Conservation (phyloP, 257 asterid species). For the Nicotiana sylvestris region DNA sequence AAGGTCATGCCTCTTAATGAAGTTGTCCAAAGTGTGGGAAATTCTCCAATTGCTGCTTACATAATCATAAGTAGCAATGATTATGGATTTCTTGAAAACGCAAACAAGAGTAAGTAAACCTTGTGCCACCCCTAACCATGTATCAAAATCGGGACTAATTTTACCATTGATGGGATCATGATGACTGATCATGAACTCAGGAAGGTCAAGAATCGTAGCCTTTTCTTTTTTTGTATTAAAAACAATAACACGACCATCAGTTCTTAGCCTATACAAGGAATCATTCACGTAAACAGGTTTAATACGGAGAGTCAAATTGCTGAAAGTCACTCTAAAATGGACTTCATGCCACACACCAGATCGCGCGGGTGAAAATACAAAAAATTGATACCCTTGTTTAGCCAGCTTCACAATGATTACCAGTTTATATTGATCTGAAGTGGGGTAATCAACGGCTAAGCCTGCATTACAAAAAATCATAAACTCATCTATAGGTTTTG, state of each 20-base stretch:
- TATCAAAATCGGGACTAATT: neutral
- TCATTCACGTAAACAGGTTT: neutral
- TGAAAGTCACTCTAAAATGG: neutral
- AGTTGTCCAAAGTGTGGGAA: no score
- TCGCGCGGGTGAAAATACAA: neutral
- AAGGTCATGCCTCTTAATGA: no score
- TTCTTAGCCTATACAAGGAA: neutral
- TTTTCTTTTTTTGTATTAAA: neutral
- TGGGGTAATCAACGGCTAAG: neutral
- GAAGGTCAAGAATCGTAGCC: neutral
- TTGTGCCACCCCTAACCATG: neutral
- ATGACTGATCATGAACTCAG: neutral
- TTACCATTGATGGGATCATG: neutral
- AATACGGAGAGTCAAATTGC: neutral
- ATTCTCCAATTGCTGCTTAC: no score
- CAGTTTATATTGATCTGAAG: neutral
- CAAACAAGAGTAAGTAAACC: neutral
- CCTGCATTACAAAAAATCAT: neutral
- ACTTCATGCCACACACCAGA: neutral
- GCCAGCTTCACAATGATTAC: neutral
- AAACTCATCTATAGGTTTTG: neutral
- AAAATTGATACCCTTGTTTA: neutral
- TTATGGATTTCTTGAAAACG: neutral
- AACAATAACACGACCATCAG: neutral
- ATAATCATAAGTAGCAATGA: neutral